A percentile compares a stretch with the other conserved stretches of the same genome.
These are phyloP conservation scores for Pulveroboletus ravenelii DNA, from an alignment of 768 basidiomycete genomes.

Conservation along the genomic window DNA sequence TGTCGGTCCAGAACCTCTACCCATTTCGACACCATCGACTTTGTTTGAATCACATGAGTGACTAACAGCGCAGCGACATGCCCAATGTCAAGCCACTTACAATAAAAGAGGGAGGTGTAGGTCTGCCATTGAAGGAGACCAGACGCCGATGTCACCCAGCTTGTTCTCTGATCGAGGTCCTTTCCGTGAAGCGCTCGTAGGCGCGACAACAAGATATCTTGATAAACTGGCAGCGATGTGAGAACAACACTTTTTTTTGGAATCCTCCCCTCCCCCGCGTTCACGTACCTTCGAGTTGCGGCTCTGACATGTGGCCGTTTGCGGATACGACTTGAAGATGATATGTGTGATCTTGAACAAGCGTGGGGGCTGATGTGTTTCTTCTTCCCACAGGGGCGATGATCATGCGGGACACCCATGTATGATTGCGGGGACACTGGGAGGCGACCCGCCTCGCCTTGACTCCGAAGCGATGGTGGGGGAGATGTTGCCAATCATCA, in stretches of 20 bases:
- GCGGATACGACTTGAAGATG: background rate
- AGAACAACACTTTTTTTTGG: too few relatives aligned
- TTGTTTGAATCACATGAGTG: background rate
- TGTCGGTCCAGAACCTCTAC: constrained; percentile 8
- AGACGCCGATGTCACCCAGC: background rate
- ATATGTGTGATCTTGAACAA: background rate
- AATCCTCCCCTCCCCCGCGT: too few relatives aligned
- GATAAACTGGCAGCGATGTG: constrained; percentile 1
- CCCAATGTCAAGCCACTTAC: background rate
- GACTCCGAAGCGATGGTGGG: too few relatives aligned
- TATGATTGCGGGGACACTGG: background rate
- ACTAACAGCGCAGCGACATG: background rate
- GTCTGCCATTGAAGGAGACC: constrained; percentile 4
- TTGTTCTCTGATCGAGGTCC: too few relatives aligned
- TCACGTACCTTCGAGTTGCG: background rate
- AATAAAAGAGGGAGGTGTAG: constrained; percentile 5
- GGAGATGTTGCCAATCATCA: too few relatives aligned
- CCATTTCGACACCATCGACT: constrained; percentile 12
- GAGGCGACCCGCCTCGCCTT: too few relatives aligned
- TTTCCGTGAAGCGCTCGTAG: background rate
- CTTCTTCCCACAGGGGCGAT: background rate
- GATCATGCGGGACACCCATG: background rate
- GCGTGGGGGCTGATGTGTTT: background rate
- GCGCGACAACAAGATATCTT: background rate
- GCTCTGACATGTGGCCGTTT: background rate